These are phyloP conservation scores for Amanita exitialis DNA, from an alignment of 768 basidiomycete genomes.

Conservation along the genomic window DNA sequence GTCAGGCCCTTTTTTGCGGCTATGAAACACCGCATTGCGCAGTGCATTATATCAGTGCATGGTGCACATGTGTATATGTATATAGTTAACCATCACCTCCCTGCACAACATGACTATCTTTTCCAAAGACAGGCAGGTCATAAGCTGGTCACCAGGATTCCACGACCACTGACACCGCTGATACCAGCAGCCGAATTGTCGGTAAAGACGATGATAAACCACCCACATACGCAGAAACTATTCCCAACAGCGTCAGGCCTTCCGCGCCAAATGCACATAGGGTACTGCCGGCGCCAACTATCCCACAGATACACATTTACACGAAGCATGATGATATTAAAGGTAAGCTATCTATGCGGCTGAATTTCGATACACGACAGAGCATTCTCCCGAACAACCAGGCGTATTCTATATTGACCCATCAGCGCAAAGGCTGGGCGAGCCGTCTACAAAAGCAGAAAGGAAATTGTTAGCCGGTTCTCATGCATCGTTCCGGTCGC, in stretches of 20 bases:
- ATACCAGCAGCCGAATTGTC: background rate
- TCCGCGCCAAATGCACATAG: background rate
- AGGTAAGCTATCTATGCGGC: conserved; percentile 14
- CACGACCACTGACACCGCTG: background rate
- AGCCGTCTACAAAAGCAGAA: conserved; percentile 9
- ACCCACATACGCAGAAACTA: conserved; percentile 1
- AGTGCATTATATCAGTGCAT: no score
- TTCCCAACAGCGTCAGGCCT: background rate
- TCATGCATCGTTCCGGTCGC: conserved; percentile 32
- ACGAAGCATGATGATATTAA: conserved; percentile 21
- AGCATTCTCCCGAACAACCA: conserved; percentile 9
- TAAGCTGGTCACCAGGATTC: background rate
- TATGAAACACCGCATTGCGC: background rate
- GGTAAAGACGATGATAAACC: background rate
- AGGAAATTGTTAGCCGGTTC: conserved; percentile 19
- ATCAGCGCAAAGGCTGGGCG: conserved; percentile 16
- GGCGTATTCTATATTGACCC: conserved; percentile 35
- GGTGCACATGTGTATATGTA: no score
- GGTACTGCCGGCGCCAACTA: conserved; percentile 12
- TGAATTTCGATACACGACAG: background rate
- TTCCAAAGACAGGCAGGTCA: no score
- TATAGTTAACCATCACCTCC: no score
- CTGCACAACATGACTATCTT: no score
- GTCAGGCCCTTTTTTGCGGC: conserved; percentile 38
- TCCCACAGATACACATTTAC: conserved; percentile 22